A percentile compares a stretch with the other conserved stretches of the same genome.
These are phyloP conservation scores for Sclerotinia minor DNA, from an alignment of 2,329 filamentous ascomycete species.

Conservation along the genomic window DNA sequence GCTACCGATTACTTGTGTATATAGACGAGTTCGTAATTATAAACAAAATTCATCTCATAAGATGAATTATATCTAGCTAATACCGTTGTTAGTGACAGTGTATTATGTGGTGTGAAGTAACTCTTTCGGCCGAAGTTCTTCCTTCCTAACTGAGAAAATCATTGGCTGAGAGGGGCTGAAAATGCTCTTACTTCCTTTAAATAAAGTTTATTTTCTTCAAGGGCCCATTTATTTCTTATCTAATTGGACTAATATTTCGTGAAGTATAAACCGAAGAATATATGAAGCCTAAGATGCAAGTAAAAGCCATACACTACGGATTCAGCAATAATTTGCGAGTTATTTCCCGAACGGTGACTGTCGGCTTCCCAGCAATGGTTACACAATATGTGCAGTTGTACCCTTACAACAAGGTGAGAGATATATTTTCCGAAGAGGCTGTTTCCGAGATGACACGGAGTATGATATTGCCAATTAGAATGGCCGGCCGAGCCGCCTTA, in stretches of 20 bases:
- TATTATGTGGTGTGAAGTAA: no score
- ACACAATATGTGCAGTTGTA: neutral
- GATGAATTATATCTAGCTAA: neutral
- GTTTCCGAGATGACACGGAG: neutral
- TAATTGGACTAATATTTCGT: neutral
- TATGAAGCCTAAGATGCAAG: slow-evolving; percentile 4
- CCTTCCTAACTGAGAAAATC: neutral
- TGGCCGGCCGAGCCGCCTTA: neutral
- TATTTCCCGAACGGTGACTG: neutral
- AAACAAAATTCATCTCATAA: neutral
- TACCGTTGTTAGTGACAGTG: neutral
- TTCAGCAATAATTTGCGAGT: neutral
- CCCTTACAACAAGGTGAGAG: neutral
- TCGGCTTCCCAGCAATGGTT: neutral
- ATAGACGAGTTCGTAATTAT: neutral
- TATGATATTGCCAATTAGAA: neutral
- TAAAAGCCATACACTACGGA: neutral
- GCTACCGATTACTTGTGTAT: neutral
- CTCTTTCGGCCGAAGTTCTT: neutral
- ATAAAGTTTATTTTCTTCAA: slow-evolving; percentile 6
- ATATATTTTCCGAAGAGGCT: neutral
- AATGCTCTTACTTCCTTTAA: neutral
- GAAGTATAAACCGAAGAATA: neutral
- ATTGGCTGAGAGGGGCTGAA: slow-evolving; percentile 8
- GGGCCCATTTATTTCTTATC: neutral